Evolutionary conservation across 257 asterid species (phyloP).

Genomic region (Solanum sitiens): DNA sequence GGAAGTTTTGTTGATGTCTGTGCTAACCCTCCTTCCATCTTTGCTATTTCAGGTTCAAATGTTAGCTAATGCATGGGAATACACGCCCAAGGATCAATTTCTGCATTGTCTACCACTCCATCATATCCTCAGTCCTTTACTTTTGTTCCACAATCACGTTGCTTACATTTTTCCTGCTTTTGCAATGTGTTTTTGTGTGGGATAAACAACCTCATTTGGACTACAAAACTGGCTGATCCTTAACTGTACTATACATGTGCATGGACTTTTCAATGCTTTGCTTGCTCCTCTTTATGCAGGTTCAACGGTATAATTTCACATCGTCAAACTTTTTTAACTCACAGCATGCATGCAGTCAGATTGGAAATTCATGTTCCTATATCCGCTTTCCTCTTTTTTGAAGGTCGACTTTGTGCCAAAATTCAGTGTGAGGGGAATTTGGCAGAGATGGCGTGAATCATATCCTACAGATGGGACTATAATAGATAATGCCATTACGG

Average conservation of each 20-base stretch:
- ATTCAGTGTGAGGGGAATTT: slow-evolving; percentile 92
- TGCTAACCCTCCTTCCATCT: background rate
- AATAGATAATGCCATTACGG: slow-evolving; percentile 56
- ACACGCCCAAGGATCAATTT: slow-evolving; percentile 3
- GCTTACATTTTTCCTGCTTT: background rate
- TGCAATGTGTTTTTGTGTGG: background rate
- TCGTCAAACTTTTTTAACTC: background rate
- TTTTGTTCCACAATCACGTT: background rate
- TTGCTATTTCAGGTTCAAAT: slow-evolving; percentile 11
- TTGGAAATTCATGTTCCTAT: background rate
- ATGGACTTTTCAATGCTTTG: slow-evolving; percentile 9
- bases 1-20: background rate
- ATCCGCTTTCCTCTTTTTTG: background rate
- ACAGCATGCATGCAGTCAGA: background rate
- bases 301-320: slow-evolving; percentile 36
- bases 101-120: slow-evolving; percentile 15
- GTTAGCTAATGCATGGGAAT: slow-evolving; percentile 11
- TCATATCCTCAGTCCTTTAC: slow-evolving; percentile 4
- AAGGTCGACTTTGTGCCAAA: slow-evolving; percentile 92
- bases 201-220: background rate
- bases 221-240: background rate
- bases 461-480: slow-evolving; percentile 52
- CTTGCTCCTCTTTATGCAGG: slow-evolving; percentile 9
- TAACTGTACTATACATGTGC: slow-evolving; percentile 5
- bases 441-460: slow-evolving; percentile 99